phyloP scores from a whole-genome alignment of 495 filamentous ascomycete genomes.

The Penicillium simplicissimum region DNA sequence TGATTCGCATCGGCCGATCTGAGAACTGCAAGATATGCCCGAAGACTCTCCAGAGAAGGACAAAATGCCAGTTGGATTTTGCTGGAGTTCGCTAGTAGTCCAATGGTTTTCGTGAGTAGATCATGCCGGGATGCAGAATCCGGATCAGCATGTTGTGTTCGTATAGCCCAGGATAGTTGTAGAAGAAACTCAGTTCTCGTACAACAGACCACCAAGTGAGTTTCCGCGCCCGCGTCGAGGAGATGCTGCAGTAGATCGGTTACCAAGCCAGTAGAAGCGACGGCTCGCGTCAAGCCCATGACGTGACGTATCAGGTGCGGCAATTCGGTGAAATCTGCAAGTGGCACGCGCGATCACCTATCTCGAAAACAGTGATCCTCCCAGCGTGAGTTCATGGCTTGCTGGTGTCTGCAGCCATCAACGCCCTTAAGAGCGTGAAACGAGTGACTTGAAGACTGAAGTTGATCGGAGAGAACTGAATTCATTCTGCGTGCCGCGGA shows the following conservation, averaged over 20 bases:
- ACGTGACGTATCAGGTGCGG: conserved; percentile 8
- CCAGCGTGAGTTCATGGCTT: not conserved
- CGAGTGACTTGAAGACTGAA: not conserved
- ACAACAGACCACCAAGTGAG: conserved; percentile 70
- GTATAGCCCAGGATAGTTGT: conserved; percentile 38
- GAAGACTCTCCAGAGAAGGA: conserved; percentile 72
- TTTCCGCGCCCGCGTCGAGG: conserved; percentile 55
- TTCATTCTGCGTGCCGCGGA: conserved; percentile 23
- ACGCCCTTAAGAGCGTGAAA: not conserved
- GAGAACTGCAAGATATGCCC: conserved; percentile 68
- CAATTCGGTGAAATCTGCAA: not conserved
- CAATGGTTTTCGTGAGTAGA: conserved; percentile 64
- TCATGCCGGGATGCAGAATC: conserved; percentile 25
- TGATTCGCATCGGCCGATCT: conserved; percentile 10
- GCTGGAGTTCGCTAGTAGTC: conserved; percentile 65
- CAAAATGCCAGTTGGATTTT: conserved; percentile 69
- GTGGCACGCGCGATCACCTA: not conserved
- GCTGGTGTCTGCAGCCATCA: not conserved
- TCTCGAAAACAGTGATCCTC: not conserved
- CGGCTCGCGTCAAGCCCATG: conserved; percentile 27
- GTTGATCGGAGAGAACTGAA: not conserved
- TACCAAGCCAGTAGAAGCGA: conserved; percentile 31
- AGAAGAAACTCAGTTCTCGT: conserved; percentile 63
- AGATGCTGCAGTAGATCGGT: conserved; percentile 65
- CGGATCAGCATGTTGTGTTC: conserved; percentile 20